These are phyloP conservation scores for Saccharomycopsis hybrid DNA, from an alignment of 1,139 yeast species.

Conservation along the genomic window DNA sequence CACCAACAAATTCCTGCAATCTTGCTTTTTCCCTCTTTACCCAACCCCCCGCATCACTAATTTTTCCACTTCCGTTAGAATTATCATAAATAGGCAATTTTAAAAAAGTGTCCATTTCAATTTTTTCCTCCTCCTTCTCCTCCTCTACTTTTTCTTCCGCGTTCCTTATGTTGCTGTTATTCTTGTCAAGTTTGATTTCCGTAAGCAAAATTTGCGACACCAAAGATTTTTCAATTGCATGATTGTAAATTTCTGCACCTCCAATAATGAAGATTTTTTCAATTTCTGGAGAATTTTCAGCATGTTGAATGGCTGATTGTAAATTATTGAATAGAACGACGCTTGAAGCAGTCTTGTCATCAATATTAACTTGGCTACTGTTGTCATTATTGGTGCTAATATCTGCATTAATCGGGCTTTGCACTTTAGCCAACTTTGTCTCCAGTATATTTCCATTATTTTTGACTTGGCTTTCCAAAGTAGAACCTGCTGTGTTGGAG, in stretches of 20 bases:
- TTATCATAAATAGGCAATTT: slow-evolving; percentile 18
- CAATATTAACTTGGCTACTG: background rate
- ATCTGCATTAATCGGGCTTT: background rate
- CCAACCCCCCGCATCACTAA: slow-evolving; percentile 32
- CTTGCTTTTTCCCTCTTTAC: slow-evolving; percentile 29
- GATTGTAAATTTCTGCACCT: slow-evolving; percentile 80
- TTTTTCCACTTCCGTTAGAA: slow-evolving; percentile 20
- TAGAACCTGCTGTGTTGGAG: no score
- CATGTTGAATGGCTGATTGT: slow-evolving; percentile 35
- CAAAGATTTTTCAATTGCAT: slow-evolving; percentile 38
- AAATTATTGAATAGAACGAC: slow-evolving; percentile 43
- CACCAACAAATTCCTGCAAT: slow-evolving; percentile 39
- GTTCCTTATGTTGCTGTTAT: background rate
- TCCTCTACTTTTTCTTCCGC: no score
- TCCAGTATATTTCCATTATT: no score
- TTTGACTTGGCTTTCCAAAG: no score
- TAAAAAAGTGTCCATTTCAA: slow-evolving; percentile 62
- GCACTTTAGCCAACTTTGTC: background rate
- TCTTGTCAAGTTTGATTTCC: slow-evolving; percentile 40
- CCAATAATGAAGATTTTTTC: slow-evolving; percentile 80
- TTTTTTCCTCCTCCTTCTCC: slow-evolving; percentile 24
- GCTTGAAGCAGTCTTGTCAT: slow-evolving; percentile 20
- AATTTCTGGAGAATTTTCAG: slow-evolving; percentile 28
- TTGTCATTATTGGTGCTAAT: background rate
- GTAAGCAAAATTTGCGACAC: slow-evolving; percentile 68